phyloP scores from a whole-genome alignment of 371 early-diverging fungal genomes.

The Haplosporangium sp. region DNA sequence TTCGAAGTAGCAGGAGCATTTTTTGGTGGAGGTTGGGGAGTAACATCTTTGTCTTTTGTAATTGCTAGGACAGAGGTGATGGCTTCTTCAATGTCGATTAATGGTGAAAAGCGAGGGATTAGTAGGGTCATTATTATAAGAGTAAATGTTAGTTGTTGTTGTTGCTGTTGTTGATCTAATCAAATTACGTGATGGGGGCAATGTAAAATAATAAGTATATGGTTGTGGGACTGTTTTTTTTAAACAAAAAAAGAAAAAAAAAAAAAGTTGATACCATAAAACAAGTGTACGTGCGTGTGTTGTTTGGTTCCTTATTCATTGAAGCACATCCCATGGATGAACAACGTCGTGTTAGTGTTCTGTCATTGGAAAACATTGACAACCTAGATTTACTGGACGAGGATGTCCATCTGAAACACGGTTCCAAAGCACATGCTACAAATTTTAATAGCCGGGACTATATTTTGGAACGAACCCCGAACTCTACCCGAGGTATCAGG shows the following conservation, averaged over 20 bases:
- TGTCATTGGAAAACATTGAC: neutral
- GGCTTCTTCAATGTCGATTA: constrained; percentile 29
- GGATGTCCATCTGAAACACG: neutral
- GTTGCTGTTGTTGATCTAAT: neutral
- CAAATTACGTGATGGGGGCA: neutral
- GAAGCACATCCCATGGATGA: neutral
- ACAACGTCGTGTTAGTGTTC: neutral
- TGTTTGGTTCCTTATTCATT: neutral
- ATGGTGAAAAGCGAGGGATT: constrained; percentile 29
- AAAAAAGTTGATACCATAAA: no score
- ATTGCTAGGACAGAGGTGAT: constrained; percentile 20
- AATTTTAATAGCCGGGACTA: neutral
- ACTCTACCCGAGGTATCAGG: neutral
- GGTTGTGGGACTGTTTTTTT: neutral
- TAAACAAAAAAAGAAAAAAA: no score
- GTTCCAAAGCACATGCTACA: neutral
- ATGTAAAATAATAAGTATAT: neutral
- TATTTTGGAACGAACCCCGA: neutral
- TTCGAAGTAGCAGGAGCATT: neutral
- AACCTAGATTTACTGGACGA: constrained; percentile 3
- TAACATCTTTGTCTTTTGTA: constrained; percentile 1
- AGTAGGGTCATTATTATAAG: neutral
- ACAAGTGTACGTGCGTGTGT: no score
- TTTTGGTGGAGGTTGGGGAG: neutral
- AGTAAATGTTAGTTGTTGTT: neutral